Evolutionary conservation across 2,329 filamentous ascomycete genomes (phyloP), one percentile per base, ranked within the genome.

Genomic region (Elsinoe necatrix): DNA sequence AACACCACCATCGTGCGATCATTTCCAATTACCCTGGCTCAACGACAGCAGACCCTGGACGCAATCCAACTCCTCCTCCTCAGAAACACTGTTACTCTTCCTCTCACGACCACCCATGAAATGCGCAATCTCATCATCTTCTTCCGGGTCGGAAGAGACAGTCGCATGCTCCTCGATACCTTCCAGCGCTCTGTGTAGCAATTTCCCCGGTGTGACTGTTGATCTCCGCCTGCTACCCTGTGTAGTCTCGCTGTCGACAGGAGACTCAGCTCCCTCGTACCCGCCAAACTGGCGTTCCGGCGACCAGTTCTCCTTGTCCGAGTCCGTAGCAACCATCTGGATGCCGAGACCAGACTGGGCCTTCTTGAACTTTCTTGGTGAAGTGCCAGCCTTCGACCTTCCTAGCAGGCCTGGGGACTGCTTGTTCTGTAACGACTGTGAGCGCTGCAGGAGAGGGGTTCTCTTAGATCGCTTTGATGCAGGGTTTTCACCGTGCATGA

Each of bases 221-320:
- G 54, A 45, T 14, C 21, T 41, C 25, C 54, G 39, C 12, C 39
- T 42, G 23, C 31, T 31, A 25, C 21, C 25, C 18, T 56, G 21
- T 9, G 29, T 45, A 3, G 39, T 18, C 37, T 56, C 54, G 20
- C 54, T 56, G 7, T 47, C 39, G 18, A 21, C 42, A 9, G 31
- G 31, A 3, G 54, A 56, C 51, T 57, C 59, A 45, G 48, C 60
- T 11, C 56, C 55, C 52, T 67, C 62, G 14, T 69, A 63, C n/a
- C 48, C 29, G 42, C 54, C n/a, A 50, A 63, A 52, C 20, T 57
- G 57, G 23, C 76, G 61, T 75, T 77, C 1, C 77, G 84, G 66
- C 75, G 81, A 80, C 81, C 89, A 95, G 67, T 97, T 97, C 73
- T 97, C 92, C 73, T 97, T 97, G 69, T 97, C 92, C 1, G 89